Conservation (phyloP, 805 yeast species). For the Candida vaughaniae region DNA sequence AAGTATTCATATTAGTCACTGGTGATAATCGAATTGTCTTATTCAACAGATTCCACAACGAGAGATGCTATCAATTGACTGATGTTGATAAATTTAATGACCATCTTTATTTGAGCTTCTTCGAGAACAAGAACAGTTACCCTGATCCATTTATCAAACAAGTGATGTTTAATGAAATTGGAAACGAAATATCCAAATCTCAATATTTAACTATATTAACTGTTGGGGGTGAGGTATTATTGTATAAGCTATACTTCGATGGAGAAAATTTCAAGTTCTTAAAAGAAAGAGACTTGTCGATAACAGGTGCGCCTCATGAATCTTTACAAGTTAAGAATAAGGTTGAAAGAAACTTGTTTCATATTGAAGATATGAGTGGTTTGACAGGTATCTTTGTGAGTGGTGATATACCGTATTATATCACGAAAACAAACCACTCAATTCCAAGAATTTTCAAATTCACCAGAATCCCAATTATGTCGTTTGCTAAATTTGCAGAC, state of each 20-base stretch:
- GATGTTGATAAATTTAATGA: conserved; percentile 49
- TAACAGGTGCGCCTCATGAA: conserved; percentile 80
- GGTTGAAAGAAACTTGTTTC: conserved; percentile 65
- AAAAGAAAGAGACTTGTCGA: conserved; percentile 44
- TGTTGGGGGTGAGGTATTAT: conserved; percentile 73
- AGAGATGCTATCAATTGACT: conserved; percentile 53
- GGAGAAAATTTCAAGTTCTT: conserved; percentile 41
- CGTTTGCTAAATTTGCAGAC: conserved; percentile 57
- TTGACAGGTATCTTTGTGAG: conserved; percentile 64
- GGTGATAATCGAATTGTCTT: conserved; percentile 74
- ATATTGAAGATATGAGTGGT: conserved; percentile 58
- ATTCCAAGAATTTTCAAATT: conserved; percentile 66
- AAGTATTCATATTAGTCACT: conserved; percentile 63
- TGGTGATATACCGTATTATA: conserved; percentile 69
- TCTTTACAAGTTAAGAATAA: conserved; percentile 68
- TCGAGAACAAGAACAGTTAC: conserved; percentile 50
- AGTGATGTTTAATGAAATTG: conserved; percentile 59
- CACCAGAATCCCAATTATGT: conserved; percentile 61
- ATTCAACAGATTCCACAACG: conserved; percentile 55
- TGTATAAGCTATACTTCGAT: conserved; percentile 59
- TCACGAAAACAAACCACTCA: conserved; percentile 64
- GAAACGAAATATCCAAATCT: conserved; percentile 52
- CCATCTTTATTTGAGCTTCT: conserved; percentile 40
- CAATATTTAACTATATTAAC: conserved; percentile 72
- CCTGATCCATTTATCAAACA: conserved; percentile 79